Conservation (phyloP, 2,329 filamentous ascomycete genomes). For the Diaporthe vexans region DNA sequence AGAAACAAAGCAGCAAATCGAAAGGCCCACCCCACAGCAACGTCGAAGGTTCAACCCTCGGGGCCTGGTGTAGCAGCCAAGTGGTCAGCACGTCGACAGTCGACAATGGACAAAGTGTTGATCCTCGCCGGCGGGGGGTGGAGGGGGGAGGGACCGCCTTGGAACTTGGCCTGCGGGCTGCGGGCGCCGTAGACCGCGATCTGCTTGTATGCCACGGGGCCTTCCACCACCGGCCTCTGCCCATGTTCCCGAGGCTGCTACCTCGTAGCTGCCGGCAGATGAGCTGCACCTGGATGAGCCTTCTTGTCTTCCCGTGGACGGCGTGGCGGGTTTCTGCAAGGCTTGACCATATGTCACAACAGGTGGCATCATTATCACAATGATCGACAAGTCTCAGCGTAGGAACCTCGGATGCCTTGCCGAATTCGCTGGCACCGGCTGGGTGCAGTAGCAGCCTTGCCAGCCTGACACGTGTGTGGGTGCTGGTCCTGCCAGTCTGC, state of each 20-base stretch:
- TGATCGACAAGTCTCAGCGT: slow-evolving; percentile 26
- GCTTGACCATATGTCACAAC: neutral
- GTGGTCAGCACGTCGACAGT: neutral
- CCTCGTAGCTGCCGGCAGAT: slow-evolving; percentile 27
- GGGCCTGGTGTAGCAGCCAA: slow-evolving; percentile 6
- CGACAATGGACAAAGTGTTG: neutral
- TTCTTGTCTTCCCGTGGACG: neutral
- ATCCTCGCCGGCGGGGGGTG: neutral
- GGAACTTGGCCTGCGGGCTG: slow-evolving; percentile 7
- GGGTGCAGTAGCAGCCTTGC: slow-evolving; percentile 7
- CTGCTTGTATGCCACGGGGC: neutral
- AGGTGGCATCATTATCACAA: slow-evolving; percentile 21
- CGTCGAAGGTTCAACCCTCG: slow-evolving; percentile 15
- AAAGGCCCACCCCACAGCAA: slow-evolving; percentile 11
- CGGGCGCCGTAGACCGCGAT: slow-evolving; percentile 19
- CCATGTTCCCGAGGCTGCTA: slow-evolving; percentile 17
- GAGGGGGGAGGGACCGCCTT: neutral
- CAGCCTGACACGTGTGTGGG: neutral
- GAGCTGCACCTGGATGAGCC: slow-evolving; percentile 18
- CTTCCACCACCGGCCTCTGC: neutral
- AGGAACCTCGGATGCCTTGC: slow-evolving; percentile 23
- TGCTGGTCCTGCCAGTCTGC: no score
- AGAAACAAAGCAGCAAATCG: slow-evolving; percentile 1
- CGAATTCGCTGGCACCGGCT: slow-evolving; percentile 8
- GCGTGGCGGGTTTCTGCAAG: slow-evolving; percentile 1